phyloP scores from a whole-genome alignment of 306 rosid genomes.

The Cicer arietinum region DNA sequence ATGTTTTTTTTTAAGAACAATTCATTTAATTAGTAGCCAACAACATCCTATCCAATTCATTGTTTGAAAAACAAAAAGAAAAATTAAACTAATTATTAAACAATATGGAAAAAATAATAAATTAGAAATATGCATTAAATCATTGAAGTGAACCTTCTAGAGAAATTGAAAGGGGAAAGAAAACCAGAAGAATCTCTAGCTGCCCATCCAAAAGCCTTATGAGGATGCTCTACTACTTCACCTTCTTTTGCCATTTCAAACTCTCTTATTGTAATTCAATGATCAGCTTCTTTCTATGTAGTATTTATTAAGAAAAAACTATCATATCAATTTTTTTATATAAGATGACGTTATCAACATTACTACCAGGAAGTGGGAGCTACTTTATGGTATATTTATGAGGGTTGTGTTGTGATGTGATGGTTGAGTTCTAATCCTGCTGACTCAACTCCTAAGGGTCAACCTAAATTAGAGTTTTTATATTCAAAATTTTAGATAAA shows the following conservation, averaged over 20 bases:
- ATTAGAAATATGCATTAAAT: neutral
- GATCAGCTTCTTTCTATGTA: neutral
- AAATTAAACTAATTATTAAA: neutral
- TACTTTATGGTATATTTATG: neutral
- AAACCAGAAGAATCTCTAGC: slow-evolving; percentile 49
- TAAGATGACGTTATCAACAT: neutral
- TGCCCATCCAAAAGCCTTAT: slow-evolving; percentile 50
- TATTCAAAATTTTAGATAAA: no score
- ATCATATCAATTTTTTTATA: neutral
- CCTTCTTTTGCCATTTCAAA: slow-evolving; percentile 34
- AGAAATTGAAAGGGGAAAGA: slow-evolving; percentile 57
- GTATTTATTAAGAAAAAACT: neutral
- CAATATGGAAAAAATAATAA: neutral
- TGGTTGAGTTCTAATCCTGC: no score
- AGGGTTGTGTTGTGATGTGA: neutral
- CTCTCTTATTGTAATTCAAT: neutral
- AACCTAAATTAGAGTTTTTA: no score
- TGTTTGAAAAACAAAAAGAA: no score
- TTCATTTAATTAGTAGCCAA: neutral
- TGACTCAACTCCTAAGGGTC: no score
- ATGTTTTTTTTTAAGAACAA: neutral
- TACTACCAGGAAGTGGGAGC: neutral
- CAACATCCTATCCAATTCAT: neutral
- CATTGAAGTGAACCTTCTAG: slow-evolving; percentile 43
- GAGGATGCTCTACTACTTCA: slow-evolving; percentile 40